Evolutionary conservation across 2,329 filamentous ascomycete genomes (phyloP), one percentile per base, ranked within the genome.

Genomic region (Aspergillus fructus): DNA sequence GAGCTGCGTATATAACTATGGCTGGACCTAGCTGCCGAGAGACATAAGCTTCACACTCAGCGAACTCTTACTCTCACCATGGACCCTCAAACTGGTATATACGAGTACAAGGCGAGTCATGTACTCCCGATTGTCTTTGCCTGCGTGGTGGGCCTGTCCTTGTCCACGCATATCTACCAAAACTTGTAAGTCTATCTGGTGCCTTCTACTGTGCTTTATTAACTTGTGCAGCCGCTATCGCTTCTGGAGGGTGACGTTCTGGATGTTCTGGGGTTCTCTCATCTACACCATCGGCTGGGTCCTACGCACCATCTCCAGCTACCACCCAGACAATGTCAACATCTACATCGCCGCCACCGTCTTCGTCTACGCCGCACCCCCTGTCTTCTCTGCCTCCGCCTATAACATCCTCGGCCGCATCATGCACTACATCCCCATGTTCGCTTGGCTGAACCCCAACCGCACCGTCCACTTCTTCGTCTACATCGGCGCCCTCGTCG

Each of bases 361-460:
- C 45, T 58, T 58, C 50, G 21, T 58, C 27, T 58, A 58, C 40
- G 55, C 55, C n/a, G 55, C 43, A 3, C 55, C 55, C 5, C 55
- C 55, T 3, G 13, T 58, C 17, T 58, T 53, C 45, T 58, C 55
- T 3, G 55, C 55, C 30, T 47, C 49, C 2, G 55, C 55, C 13
- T 58, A 58, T 9, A 58, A 58, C 49, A 46, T 58, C 21, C 49
- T 58, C 19, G 55, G 55, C 21, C 55, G 55, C 5, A 53, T 58
- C 39, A 58, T 58, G 55, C 45, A 58, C 49, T 58, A 58, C 39
- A 47, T 53, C 15, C 55, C 55, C 30, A 58, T 58, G 55, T 58
- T 58, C 40, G 55, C 55, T 12, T 58, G 50, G 55, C 45, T 58
- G 1, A 58, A 58, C n/a, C 55, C 50, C 4, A 58, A 58, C 46